Conservation (phyloP, 2,329 filamentous ascomycete species). For the Penicillium concentricum region DNA sequence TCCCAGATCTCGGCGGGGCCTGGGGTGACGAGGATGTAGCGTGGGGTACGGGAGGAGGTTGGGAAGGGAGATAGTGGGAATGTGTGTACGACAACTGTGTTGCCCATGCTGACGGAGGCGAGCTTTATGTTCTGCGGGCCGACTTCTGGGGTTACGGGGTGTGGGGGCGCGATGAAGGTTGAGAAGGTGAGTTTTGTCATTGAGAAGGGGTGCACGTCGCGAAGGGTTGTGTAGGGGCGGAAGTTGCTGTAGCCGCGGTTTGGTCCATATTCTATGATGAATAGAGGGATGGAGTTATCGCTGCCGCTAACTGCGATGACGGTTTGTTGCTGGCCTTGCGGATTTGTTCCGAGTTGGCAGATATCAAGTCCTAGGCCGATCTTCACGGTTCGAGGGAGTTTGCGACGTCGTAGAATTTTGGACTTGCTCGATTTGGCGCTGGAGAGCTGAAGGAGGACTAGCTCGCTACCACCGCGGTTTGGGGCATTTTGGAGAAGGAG, state of each 20-base stretch:
- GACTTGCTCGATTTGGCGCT: slow-evolving; percentile 33
- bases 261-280: slow-evolving; percentile 68
- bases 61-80: slow-evolving; percentile 62
- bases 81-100: slow-evolving; percentile 75
- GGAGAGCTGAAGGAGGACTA: slow-evolving; percentile 48
- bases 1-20: slow-evolving; percentile 54
- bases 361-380: slow-evolving; percentile 78
- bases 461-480: slow-evolving; percentile 55
- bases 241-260: slow-evolving; percentile 48
- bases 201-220: slow-evolving; percentile 56
- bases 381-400: slow-evolving; percentile 66
- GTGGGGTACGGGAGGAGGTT: slow-evolving; percentile 50
- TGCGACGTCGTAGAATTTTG: slow-evolving; percentile 52
- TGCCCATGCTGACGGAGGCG: slow-evolving; percentile 77
- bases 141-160: slow-evolving; percentile 49
- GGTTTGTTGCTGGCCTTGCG: slow-evolving; percentile 69
- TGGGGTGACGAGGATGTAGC: slow-evolving; percentile 68
- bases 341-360: slow-evolving; percentile 61
- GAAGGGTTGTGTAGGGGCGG: slow-evolving; percentile 51
- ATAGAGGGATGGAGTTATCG: slow-evolving; percentile 74
- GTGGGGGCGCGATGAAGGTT: slow-evolving; percentile 51
- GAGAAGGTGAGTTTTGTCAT: slow-evolving; percentile 58
- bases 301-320: slow-evolving; percentile 77
- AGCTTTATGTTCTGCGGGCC: slow-evolving; percentile 67
- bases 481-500: slow-evolving; percentile 58